Percentiles rank a stretch among this genome's conserved stretches.
These are phyloP conservation scores for Debaryomyces fabryi DNA, from an alignment of 1,139 yeast genomes.

Conservation along the genomic window DNA sequence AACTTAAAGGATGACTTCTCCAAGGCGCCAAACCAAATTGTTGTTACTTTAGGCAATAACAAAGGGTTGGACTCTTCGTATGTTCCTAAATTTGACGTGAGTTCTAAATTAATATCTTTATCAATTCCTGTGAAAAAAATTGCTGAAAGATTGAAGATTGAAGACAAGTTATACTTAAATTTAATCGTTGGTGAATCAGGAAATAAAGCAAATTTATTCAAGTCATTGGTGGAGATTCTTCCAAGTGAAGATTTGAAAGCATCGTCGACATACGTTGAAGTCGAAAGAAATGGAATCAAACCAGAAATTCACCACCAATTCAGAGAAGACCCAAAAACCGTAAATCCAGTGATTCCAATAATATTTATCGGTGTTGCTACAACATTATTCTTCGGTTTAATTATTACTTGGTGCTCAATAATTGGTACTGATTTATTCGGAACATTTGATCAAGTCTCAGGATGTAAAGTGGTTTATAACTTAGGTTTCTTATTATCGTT, in stretches of 20 bases:
- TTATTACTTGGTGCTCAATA: constrained; percentile 50
- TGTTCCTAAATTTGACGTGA: constrained; percentile 26
- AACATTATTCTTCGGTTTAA: constrained; percentile 42
- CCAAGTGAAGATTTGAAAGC: constrained; percentile 34
- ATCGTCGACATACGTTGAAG: constrained; percentile 31
- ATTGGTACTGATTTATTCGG: constrained; percentile 50
- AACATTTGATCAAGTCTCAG: constrained; percentile 30
- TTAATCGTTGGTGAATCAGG: constrained; percentile 37
- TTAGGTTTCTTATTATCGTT: constrained; percentile 56
- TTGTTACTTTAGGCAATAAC: constrained; percentile 31
- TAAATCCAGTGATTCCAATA: constrained; percentile 56
- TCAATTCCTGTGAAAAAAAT: constrained; percentile 35
- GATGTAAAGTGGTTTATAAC: constrained; percentile 36
- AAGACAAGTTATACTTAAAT: constrained; percentile 33
- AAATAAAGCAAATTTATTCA: constrained; percentile 25
- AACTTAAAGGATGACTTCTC: constrained; percentile 24
- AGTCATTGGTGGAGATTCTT: constrained; percentile 35
- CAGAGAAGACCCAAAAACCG: constrained; percentile 56
- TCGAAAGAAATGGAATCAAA: constrained; percentile 41
- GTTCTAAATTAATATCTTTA: constrained; percentile 24
- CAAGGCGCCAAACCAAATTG: constrained; percentile 30
- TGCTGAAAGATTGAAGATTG: constrained; percentile 42
- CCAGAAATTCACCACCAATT: constrained; percentile 77
- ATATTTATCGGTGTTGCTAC: constrained; percentile 52
- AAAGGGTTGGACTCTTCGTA: constrained; percentile 28